Evolutionary conservation across 108 stramenopile genomes (phyloP).

Genomic region (Cylindrotheca fusiformis): DNA sequence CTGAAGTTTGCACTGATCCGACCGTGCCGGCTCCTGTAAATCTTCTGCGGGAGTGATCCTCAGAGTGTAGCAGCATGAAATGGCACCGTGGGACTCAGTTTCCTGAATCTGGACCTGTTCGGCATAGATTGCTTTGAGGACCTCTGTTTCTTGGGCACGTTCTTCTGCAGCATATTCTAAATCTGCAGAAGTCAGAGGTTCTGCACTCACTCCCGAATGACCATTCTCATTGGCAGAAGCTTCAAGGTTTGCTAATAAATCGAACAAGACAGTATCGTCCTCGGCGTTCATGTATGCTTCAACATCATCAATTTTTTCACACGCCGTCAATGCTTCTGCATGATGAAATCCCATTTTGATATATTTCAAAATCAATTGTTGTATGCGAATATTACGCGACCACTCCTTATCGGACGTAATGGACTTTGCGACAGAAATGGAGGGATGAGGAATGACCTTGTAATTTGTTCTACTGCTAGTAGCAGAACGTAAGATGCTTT

Average conservation of each 20-base stretch:
- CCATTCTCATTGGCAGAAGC: background rate
- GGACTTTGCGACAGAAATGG: slow-evolving; percentile 53
- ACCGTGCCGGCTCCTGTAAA: slow-evolving; percentile 39
- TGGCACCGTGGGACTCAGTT: background rate
- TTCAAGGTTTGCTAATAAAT: slow-evolving; percentile 5
- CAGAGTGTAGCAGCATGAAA: slow-evolving; percentile 32
- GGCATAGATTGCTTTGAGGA: slow-evolving; percentile 67
- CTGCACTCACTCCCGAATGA: background rate
- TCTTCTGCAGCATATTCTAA: slow-evolving; percentile 46
- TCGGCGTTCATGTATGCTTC: background rate
- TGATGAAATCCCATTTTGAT: slow-evolving; percentile 43
- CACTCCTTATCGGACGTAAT: slow-evolving; percentile 48
- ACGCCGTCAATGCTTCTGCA: slow-evolving; percentile 26
- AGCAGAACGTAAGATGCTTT: too few species aligned
- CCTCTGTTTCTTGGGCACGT: slow-evolving; percentile 63
- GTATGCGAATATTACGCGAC: slow-evolving; percentile 16
- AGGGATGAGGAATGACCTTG: slow-evolving; percentile 65
- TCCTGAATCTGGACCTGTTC: slow-evolving; percentile 35
- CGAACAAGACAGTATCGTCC: slow-evolving; percentile 16
- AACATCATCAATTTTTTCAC: slow-evolving; percentile 13
- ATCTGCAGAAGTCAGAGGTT: slow-evolving; percentile 20
- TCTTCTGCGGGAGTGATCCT: slow-evolving; percentile 26
- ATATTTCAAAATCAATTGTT: slow-evolving; percentile 25
- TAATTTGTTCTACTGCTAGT: background rate
- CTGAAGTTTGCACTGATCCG: slow-evolving; percentile 53